Percentiles rank a stretch among this genome's conserved stretches.
Evolutionary conservation across 2,329 filamentous ascomycete species (phyloP).

Genomic region (Aspergillus flavus): DNA sequence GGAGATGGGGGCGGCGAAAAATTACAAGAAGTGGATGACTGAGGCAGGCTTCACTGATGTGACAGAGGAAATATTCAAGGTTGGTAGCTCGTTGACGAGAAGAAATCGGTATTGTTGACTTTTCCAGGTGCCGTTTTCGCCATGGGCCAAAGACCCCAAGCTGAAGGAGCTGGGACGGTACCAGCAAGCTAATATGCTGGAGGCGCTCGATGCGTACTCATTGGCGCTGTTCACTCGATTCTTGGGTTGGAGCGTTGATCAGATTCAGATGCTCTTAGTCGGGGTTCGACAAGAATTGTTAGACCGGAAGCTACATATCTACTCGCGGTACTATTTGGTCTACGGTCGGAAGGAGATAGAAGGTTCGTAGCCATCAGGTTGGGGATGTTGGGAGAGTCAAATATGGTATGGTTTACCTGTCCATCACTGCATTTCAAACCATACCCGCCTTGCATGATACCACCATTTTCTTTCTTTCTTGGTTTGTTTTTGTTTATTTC

Average conservation of each 20-base stretch:
- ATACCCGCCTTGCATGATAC: neutral
- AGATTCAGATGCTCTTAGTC: slow-evolving; percentile 42
- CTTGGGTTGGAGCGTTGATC: slow-evolving; percentile 39
- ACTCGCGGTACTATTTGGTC: slow-evolving; percentile 35
- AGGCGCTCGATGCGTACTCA: slow-evolving; percentile 35
- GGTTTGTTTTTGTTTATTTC: neutral
- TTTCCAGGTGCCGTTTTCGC: slow-evolving; percentile 49
- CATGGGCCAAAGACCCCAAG: slow-evolving; percentile 52
- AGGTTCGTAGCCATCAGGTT: slow-evolving; percentile 30
- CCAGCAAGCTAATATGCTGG: slow-evolving; percentile 33
- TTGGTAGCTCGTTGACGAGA: slow-evolving; percentile 22
- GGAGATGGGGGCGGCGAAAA: slow-evolving; percentile 35
- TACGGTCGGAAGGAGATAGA: slow-evolving; percentile 29
- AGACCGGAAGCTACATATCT: slow-evolving; percentile 41
- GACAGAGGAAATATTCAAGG: slow-evolving; percentile 50
- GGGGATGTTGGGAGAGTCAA: neutral
- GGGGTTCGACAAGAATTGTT: slow-evolving; percentile 42
- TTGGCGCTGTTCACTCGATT: slow-evolving; percentile 35
- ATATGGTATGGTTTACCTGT: neutral
- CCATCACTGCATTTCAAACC: neutral
- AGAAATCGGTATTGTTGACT: neutral
- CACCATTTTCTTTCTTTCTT: neutral
- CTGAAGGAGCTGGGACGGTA: slow-evolving; percentile 46
- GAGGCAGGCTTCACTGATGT: slow-evolving; percentile 60
- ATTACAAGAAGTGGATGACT: slow-evolving; percentile 47